These are phyloP conservation scores for Sherardia arvensis DNA, from an alignment of 257 asterid genomes.

Conservation along the genomic window DNA sequence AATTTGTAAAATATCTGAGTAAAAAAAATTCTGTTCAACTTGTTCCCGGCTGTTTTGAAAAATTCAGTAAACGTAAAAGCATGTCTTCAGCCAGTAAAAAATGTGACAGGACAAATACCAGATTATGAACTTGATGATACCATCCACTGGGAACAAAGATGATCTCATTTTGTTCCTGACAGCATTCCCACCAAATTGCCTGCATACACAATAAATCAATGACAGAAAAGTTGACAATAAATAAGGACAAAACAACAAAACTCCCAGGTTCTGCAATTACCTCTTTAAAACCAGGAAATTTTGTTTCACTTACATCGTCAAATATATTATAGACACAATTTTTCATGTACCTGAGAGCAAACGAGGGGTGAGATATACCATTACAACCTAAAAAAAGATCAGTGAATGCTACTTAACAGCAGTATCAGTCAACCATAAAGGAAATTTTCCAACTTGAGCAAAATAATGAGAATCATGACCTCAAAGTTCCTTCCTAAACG, in stretches of 20 bases:
- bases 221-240: neutral
- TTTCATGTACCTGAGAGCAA: slow-evolving; percentile 57
- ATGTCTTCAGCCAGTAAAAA: neutral
- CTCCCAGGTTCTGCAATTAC: slow-evolving; percentile 22
- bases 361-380: slow-evolving; percentile 1
- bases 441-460: neutral
- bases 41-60: neutral
- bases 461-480: neutral
- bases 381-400: neutral
- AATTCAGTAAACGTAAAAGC: neutral
- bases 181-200: slow-evolving; percentile 89
- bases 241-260: neutral
- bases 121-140: slow-evolving; percentile 97
- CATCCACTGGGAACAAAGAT: slow-evolving; percentile 98
- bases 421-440: neutral
- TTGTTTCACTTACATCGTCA: slow-evolving; percentile 54
- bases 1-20: neutral
- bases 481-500: neutral
- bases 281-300: slow-evolving; percentile 75
- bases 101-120: slow-evolving; percentile 36
- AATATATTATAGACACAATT: slow-evolving; percentile 61
- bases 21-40: neutral
- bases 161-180: slow-evolving; percentile 70
- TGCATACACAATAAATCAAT: slow-evolving; percentile 15
- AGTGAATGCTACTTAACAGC: neutral